phyloP scores from a whole-genome alignment of 805 yeast genomes.

The Blastobotrys peoriensis region DNA sequence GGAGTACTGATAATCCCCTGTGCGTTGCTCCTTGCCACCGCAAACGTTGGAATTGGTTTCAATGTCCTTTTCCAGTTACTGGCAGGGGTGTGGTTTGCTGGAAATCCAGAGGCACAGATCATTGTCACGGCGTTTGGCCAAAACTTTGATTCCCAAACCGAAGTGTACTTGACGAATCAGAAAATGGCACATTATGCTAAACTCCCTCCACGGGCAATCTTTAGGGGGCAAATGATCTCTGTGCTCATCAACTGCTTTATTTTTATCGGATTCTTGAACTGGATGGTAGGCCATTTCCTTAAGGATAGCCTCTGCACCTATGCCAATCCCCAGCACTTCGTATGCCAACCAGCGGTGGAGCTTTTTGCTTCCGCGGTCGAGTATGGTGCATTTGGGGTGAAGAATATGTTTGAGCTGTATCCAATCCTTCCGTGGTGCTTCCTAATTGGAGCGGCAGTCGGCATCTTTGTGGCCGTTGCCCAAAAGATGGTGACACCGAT shows the following conservation, averaged over 20 bases:
- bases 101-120: slow-evolving; percentile 51
- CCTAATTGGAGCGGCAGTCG: slow-evolving; percentile 34
- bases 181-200: slow-evolving; percentile 43
- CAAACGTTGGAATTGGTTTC: slow-evolving; percentile 51
- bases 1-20: slow-evolving; percentile 57
- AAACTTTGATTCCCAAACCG: slow-evolving; percentile 34
- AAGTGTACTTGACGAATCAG: slow-evolving; percentile 43
- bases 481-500: too few relatives aligned
- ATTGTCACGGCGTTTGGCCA: slow-evolving; percentile 43
- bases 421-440: slow-evolving; percentile 44
- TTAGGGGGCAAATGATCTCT: slow-evolving; percentile 35
- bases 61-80: slow-evolving; percentile 57
- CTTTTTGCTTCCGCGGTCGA: slow-evolving; percentile 43
- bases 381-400: slow-evolving; percentile 43
- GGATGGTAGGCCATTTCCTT: slow-evolving; percentile 30
- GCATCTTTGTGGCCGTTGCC: slow-evolving; percentile 25
- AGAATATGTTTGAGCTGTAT: slow-evolving; percentile 31
- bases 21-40: slow-evolving; percentile 53
- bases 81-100: slow-evolving; percentile 60
- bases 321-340: slow-evolving; percentile 34
- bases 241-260: slow-evolving; percentile 36
- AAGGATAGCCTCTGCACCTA: slow-evolving; percentile 42
- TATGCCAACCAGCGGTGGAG: slow-evolving; percentile 35
- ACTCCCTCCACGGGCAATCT: slow-evolving; percentile 37
- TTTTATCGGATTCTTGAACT: slow-evolving; percentile 28